Percentiles rank a stretch among this genome's conserved stretches.
Conservation (phyloP, 495 filamentous ascomycete species). For the Penicillium longicatenatum region DNA sequence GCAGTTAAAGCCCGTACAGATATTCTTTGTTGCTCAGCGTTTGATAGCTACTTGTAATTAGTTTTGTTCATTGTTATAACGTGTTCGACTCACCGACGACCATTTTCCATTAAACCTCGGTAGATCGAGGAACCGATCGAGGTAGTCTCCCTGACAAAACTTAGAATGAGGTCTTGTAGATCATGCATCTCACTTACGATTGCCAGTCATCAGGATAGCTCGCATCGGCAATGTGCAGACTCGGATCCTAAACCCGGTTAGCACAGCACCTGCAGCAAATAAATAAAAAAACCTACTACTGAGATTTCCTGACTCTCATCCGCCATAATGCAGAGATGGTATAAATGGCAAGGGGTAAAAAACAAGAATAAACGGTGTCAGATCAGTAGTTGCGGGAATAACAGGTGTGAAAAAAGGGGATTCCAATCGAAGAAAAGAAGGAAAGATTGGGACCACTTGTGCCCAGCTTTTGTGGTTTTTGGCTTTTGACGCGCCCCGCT, state of each 20-base stretch:
- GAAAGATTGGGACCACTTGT: not conserved
- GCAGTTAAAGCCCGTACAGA: not conserved
- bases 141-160: slow-evolving; percentile 12
- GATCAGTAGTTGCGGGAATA: not conserved
- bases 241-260: not conserved
- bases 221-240: not conserved
- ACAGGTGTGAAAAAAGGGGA: not conserved
- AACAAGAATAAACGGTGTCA: too few relatives aligned
- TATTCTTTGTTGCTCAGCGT: slow-evolving; percentile 7
- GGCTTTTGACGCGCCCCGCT: not conserved
- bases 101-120: slow-evolving; percentile 24
- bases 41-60: not conserved
- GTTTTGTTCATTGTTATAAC: not conserved
- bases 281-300: not conserved
- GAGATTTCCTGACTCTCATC: not conserved
- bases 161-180: not conserved
- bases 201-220: slow-evolving; percentile 2
- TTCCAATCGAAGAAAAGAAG: too few relatives aligned
- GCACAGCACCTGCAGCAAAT: not conserved
- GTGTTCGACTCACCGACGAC: slow-evolving; percentile 11
- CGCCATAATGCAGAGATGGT: not conserved
- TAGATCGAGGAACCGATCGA: slow-evolving; percentile 26
- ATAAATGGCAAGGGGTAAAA: not conserved
- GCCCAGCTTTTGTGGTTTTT: not conserved
- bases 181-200: not conserved